These are phyloP conservation scores for Solanum megistacrolobum DNA, from an alignment of 257 asterid species.

Conservation along the genomic window DNA sequence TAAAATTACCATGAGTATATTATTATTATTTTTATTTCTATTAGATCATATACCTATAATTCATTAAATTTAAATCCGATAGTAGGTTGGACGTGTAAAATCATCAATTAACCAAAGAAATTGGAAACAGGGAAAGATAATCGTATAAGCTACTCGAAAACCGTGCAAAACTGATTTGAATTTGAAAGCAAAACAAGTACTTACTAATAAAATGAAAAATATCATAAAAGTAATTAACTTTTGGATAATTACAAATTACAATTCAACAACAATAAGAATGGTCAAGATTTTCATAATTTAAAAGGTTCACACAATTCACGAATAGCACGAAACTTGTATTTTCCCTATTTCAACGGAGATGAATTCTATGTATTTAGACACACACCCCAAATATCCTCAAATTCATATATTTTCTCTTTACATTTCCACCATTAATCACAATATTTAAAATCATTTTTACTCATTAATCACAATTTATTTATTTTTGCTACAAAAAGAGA, in stretches of 20 bases:
- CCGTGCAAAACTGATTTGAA: background rate
- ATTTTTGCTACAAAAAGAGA: background rate
- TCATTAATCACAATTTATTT: background rate
- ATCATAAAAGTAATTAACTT: too few species aligned
- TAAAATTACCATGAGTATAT: too few species aligned
- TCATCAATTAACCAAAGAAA: background rate
- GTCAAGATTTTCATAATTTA: background rate
- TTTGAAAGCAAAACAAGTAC: background rate
- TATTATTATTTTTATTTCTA: too few species aligned
- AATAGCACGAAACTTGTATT: background rate
- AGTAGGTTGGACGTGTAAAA: background rate
- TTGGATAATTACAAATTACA: background rate
- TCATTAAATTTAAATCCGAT: too few species aligned
- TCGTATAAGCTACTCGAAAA: background rate
- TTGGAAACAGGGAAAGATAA: too few species aligned
- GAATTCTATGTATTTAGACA: background rate
- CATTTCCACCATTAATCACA: background rate
- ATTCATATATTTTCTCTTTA: background rate
- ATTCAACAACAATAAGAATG: background rate
- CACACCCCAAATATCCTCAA: background rate
- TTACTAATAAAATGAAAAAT: background rate
- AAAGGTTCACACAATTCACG: background rate
- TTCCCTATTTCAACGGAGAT: background rate
- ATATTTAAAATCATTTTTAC: background rate
- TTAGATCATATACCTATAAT: background rate